These are phyloP conservation scores for Fusarium coicis DNA, from an alignment of 2,329 filamentous ascomycete species.

Conservation along the genomic window DNA sequence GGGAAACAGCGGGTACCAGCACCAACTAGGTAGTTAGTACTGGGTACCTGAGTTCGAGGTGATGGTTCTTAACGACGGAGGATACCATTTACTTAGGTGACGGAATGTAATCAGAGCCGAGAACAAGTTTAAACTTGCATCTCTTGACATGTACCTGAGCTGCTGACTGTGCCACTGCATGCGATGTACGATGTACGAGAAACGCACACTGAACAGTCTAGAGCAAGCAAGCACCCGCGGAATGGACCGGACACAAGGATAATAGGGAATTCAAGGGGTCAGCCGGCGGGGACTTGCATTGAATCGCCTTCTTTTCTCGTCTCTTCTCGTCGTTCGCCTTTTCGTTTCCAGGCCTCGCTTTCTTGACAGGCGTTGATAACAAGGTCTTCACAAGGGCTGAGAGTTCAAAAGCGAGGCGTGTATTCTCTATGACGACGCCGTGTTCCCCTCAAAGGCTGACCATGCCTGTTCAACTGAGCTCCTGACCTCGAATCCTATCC, in stretches of 20 bases:
- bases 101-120: conserved; percentile 6
- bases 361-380: conserved; percentile 3
- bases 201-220: conserved; percentile 6
- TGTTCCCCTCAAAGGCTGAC: background rate
- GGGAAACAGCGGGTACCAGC: conserved; percentile 35
- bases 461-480: background rate
- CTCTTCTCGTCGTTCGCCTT: conserved; percentile 21
- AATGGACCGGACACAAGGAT: conserved; percentile 26
- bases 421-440: conserved; percentile 18
- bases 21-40: background rate
- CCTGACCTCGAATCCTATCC: background rate
- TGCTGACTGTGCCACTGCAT: conserved; percentile 20
- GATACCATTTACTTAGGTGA: conserved; percentile 1
- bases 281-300: conserved; percentile 26
- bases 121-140: conserved; percentile 14
- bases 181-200: conserved; percentile 37
- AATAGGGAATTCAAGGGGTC: conserved; percentile 30
- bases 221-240: background rate
- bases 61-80: conserved; percentile 6
- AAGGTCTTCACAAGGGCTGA: conserved; percentile 5
- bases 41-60: conserved; percentile 7
- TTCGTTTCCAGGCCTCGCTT: conserved; percentile 16
- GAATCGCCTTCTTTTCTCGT: conserved; percentile 19
- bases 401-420: conserved; percentile 1
- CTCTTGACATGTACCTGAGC: conserved; percentile 19